Evolutionary conservation across 805 yeast genomes (phyloP), one percentile per base, ranked within the genome.

Genomic region (Pichia nanzhaoensis): DNA sequence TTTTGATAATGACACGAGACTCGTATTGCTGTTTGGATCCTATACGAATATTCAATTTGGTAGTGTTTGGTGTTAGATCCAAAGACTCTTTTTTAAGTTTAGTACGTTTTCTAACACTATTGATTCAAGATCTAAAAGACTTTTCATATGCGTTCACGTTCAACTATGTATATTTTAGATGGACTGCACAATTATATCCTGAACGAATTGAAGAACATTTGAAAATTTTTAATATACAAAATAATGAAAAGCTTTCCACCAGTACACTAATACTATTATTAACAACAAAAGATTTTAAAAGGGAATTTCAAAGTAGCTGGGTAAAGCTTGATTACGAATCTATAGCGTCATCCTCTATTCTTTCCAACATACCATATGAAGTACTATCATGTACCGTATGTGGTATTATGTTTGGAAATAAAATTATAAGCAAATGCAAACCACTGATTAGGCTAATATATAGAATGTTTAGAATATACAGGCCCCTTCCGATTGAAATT

Each of bases 401-500:
- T 13, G 48, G 48, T 6, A 13, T 18, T 7, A 17, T 13, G 13
- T 19, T 40, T 33, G 48, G 45, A 2, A 12, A 45, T 33, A 37
- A 18, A 31, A 7, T 41, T 5, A 10, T 41, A 6, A 35, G 42
- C 10, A 41, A 37, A 22, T 45, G 34, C n/a, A 45, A 37, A 34
- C 45, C 45, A 32, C 2, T 45, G 3, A 27, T 41, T 9, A 37
- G n/a, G 16, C 27, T 28, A 2, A 18, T 32, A 10, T 45, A 45
- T 19, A 30, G 9, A 16, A 5, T 37, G 3, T 36, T 45, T 7
- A 33, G 34, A 6, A 13, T 5, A 6, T 41, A 22, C 18, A 10
- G 16, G 4, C 45, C 44, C 17, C 18, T 27, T 2, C 48, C 48
- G 2, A n/a, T 41, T 27, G 48, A 45, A 37, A 33, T 45, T n/a